Percentiles rank a stretch among this genome's conserved stretches.
Evolutionary conservation across 805 yeast species (phyloP).

Genomic region (Candida sithepensis): DNA sequence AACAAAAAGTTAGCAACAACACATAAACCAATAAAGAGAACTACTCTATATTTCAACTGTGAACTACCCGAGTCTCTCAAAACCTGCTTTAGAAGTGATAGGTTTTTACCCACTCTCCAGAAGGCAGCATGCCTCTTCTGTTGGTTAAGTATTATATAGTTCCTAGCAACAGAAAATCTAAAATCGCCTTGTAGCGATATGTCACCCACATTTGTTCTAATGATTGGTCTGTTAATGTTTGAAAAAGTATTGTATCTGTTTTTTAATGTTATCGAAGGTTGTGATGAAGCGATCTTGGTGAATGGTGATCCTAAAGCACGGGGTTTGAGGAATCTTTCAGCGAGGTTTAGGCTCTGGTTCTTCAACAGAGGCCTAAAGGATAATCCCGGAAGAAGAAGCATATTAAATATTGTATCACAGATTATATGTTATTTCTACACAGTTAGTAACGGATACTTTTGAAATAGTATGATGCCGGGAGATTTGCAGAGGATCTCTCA

Average conservation of each 20-base stretch:
- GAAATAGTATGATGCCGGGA: too few species aligned
- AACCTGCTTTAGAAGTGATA: conserved; percentile 22
- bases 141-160: neutral
- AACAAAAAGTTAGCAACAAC: conserved; percentile 35
- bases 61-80: conserved; percentile 35
- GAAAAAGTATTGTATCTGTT: neutral
- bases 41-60: conserved; percentile 41
- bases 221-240: neutral
- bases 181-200: too few species aligned
- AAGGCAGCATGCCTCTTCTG: conserved; percentile 24
- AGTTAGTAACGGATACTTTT: too few species aligned
- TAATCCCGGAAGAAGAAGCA: neutral
- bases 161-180: too few species aligned
- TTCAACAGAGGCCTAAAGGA: neutral
- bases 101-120: conserved; percentile 32
- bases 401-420: neutral
- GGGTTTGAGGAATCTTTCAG: neutral
- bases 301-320: neutral
- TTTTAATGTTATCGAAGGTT: neutral
- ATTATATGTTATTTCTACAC: too few species aligned
- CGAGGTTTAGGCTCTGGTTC: neutral
- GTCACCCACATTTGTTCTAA: too few species aligned
- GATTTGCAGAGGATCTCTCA: too few species aligned
- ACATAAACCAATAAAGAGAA: conserved; percentile 40
- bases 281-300: too few species aligned